phyloP scores from a whole-genome alignment of 306 rosid species.

The Acacia confusa region DNA sequence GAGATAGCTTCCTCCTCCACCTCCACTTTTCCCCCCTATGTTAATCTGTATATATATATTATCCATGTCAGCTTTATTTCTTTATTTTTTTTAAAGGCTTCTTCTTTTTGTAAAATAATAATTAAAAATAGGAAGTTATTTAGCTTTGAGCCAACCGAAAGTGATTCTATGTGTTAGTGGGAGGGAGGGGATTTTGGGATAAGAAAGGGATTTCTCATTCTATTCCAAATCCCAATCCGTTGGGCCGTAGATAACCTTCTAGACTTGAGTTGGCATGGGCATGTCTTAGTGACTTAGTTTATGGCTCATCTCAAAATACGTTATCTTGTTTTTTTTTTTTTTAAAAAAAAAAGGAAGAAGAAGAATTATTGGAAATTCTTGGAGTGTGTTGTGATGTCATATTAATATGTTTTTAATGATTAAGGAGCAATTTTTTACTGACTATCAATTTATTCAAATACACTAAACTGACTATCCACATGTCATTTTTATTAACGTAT shows the following conservation, averaged over 20 bases:
- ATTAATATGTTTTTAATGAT: too few relatives aligned
- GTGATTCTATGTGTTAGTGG: background rate
- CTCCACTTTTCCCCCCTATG: background rate
- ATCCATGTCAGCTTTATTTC: background rate
- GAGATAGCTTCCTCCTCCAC: too few relatives aligned
- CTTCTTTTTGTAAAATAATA: background rate
- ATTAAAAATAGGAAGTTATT: background rate
- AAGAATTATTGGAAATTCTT: too few relatives aligned
- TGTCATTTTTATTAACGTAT: too few relatives aligned
- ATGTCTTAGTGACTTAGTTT: too few relatives aligned
- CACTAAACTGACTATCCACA: fast-evolving
- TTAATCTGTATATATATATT: too few relatives aligned
- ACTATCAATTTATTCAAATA: too few relatives aligned
- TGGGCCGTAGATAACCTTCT: background rate
- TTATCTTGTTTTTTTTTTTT: too few relatives aligned
- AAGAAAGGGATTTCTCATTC: background rate
- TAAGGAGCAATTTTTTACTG: too few relatives aligned
- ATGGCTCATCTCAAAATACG: background rate
- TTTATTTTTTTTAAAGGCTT: background rate
- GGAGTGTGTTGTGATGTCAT: background rate
- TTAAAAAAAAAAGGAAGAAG: too few relatives aligned
- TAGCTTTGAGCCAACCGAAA: background rate
- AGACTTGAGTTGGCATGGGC: background rate
- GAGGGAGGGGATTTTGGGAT: background rate
- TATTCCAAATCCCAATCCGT: background rate